Evolutionary conservation across 106 monocot species (phyloP).

Genomic region (Agapanthus africanus): DNA sequence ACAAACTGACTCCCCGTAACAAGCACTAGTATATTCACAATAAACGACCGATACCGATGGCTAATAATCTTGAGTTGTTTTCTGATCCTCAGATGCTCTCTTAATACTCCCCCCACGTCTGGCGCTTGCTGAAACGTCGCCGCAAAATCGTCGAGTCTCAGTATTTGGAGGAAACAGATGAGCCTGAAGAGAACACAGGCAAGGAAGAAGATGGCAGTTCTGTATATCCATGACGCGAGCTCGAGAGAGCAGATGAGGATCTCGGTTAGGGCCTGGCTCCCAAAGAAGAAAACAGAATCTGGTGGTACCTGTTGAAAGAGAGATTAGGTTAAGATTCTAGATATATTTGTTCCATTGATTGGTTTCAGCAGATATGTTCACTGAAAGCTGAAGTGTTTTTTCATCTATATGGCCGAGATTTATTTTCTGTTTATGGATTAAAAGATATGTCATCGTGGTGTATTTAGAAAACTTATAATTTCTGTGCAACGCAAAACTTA

Average conservation of each 20-base stretch:
- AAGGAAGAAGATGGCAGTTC: slow-evolving; percentile 68
- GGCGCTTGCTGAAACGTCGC: slow-evolving; percentile 34
- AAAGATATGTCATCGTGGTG: too few species aligned
- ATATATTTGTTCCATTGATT: too few species aligned
- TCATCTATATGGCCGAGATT: too few species aligned
- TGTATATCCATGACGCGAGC: slow-evolving; percentile 69
- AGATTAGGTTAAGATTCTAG: too few species aligned
- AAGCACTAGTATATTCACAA: slow-evolving; percentile 45
- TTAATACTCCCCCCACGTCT: slow-evolving; percentile 46
- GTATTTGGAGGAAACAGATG: slow-evolving; percentile 73
- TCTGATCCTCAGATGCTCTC: slow-evolving; percentile 53
- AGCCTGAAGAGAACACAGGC: slow-evolving; percentile 76
- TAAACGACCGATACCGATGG: slow-evolving; percentile 70
- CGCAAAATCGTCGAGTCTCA: slow-evolving; percentile 68
- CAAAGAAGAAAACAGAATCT: slow-evolving; percentile 11
- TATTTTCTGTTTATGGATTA: too few species aligned
- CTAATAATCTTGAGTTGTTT: slow-evolving; percentile 62
- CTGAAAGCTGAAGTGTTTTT: too few species aligned
- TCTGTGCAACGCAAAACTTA: too few species aligned
- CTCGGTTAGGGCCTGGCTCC: slow-evolving; percentile 19
- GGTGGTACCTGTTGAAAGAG: slow-evolving; percentile 18
- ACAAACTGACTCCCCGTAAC: slow-evolving; percentile 68
- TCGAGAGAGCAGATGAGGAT: slow-evolving; percentile 38
- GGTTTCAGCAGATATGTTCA: too few species aligned
- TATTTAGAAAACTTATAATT: too few species aligned